phyloP scores from a whole-genome alignment of 192 early-diverging fungal species.

The Linnemannia hyalina region DNA sequence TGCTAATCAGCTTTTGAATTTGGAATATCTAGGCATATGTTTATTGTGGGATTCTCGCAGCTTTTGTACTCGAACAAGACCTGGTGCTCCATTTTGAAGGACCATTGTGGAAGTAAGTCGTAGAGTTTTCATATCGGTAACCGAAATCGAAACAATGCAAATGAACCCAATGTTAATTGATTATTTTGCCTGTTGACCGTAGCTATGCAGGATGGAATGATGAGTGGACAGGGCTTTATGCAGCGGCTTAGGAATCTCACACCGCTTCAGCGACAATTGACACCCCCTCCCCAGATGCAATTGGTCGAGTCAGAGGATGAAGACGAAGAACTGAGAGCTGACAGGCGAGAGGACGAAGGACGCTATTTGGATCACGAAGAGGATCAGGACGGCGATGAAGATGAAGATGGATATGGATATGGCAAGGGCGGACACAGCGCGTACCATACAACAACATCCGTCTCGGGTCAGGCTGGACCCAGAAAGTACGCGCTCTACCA shows the following conservation, averaged over 20 bases:
- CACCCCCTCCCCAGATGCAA: background rate
- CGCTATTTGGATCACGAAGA: background rate
- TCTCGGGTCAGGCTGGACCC: background rate
- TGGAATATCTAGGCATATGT: slow-evolving; percentile 61
- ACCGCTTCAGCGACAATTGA: slow-evolving; percentile 17
- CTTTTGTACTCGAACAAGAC: slow-evolving; percentile 26
- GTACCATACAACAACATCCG: background rate
- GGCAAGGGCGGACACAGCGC: background rate
- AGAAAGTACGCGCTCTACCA: slow-evolving; percentile 28
- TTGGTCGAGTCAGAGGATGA: slow-evolving; percentile 27
- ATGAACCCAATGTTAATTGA: background rate
- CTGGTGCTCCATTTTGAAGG: slow-evolving; percentile 35
- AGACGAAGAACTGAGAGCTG: background rate
- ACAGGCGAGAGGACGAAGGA: background rate
- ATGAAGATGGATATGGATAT: background rate
- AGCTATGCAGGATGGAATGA: slow-evolving; percentile 17
- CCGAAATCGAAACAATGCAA: background rate
- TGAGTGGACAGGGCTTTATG: slow-evolving; percentile 20
- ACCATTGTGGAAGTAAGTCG: slow-evolving; percentile 41
- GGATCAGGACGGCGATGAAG: background rate
- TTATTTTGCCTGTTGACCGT: background rate
- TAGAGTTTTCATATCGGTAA: background rate
- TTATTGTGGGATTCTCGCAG: slow-evolving; percentile 68
- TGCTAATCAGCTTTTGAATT: background rate
- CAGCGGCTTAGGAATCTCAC: slow-evolving; percentile 9